These are phyloP conservation scores for Sporothrix curviconia DNA, from an alignment of 2,329 filamentous ascomycete species.

Conservation along the genomic window DNA sequence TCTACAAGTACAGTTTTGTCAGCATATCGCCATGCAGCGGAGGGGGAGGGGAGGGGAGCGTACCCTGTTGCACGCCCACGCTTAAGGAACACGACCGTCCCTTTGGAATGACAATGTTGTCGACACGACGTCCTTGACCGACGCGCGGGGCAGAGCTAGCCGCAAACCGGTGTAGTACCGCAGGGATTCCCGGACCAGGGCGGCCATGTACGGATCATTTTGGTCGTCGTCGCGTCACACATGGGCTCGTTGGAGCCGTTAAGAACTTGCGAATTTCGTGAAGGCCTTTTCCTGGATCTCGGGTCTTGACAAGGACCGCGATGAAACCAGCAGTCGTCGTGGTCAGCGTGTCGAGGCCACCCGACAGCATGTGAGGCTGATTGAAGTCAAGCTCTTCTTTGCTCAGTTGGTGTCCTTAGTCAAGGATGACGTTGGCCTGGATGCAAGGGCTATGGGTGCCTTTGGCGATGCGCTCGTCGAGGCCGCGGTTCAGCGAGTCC, in stretches of 20 bases:
- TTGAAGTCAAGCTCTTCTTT: neutral
- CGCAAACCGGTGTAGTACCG: conserved; percentile 75
- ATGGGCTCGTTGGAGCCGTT: conserved; percentile 47
- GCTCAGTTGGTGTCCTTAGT: neutral
- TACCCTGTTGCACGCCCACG: conserved; percentile 5
- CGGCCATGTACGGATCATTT: conserved; percentile 65
- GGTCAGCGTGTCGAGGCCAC: neutral
- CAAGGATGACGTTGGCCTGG: conserved; percentile 22
- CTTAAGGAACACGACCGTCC: conserved; percentile 69
- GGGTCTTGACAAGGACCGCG: conserved; percentile 58
- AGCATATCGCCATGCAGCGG: neutral
- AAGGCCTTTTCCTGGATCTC: conserved; percentile 63
- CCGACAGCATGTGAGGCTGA: conserved; percentile 10
- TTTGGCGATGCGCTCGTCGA: conserved; percentile 22
- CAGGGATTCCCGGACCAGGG: conserved; percentile 69
- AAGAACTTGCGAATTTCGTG: neutral
- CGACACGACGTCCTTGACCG: conserved; percentile 63
- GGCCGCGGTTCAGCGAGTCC: conserved; percentile 55
- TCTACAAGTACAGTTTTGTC: conserved; percentile 30
- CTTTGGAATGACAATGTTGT: conserved; percentile 62
- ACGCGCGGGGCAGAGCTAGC: conserved; percentile 65
- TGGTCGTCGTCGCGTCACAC: conserved; percentile 56
- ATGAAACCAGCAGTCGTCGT: conserved; percentile 54
- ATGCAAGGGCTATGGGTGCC: conserved; percentile 23
- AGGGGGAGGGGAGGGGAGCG: neutral